phyloP scores from a whole-genome alignment of 106 monocot species.

The Dioscorea dumetorum region DNA sequence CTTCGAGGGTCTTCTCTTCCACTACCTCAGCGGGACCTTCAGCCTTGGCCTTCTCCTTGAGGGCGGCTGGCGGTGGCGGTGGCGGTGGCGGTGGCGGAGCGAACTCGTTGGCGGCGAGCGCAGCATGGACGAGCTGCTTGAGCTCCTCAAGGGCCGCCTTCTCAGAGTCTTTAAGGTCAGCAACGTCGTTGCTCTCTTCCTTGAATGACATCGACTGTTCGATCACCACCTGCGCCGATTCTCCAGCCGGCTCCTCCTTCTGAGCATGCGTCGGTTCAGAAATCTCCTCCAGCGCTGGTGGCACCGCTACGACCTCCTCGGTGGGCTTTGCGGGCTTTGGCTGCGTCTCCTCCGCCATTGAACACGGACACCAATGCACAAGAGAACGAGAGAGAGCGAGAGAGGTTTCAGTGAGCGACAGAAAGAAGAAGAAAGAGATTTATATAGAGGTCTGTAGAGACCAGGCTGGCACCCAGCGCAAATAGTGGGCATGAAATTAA shows the following conservation, averaged over 20 bases:
- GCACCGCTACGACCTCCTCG: not conserved
- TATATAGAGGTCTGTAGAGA: constrained; percentile 2
- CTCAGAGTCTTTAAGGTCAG: constrained; percentile 28
- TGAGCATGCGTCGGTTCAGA: not conserved
- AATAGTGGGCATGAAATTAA: constrained; percentile 76
- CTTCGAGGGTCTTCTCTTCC: constrained; percentile 1
- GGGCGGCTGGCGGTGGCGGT: constrained; percentile 15
- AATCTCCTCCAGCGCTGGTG: not conserved
- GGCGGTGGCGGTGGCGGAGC: constrained; percentile 28
- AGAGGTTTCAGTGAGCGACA: not conserved
- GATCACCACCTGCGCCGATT: not conserved
- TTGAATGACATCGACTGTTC: constrained; percentile 1
- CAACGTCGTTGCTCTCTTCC: constrained; percentile 3
- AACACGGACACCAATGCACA: not conserved
- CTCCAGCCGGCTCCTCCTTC: constrained; percentile 16
- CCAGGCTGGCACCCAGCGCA: constrained; percentile 21
- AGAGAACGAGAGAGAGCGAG: not conserved
- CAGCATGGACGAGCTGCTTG: constrained; percentile 36
- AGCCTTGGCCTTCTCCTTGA: not conserved
- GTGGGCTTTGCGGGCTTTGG: not conserved
- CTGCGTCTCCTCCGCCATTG: constrained; percentile 8
- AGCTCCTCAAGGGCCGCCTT: constrained; percentile 66
- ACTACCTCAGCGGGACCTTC: not conserved
- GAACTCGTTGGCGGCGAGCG: constrained; percentile 44
- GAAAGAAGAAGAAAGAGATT: not conserved